Evolutionary conservation across 2,329 filamentous ascomycete species (phyloP).

Genomic region (Calycina herbarum): DNA sequence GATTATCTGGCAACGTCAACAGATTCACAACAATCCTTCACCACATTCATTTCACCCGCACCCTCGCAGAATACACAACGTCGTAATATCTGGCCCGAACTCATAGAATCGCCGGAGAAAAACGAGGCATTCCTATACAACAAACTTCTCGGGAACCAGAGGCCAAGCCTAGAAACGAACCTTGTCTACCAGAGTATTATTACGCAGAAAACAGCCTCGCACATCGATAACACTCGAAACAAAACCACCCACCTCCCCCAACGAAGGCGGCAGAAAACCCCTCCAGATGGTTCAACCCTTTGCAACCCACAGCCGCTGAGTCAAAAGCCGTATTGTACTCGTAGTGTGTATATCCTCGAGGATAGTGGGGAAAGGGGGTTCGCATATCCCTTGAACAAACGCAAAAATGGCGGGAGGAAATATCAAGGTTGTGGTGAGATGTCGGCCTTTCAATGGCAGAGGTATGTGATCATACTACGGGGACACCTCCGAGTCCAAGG

Average conservation of each 20-base stretch:
- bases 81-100: background rate
- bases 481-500: background rate
- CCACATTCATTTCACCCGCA: background rate
- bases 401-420: constrained; percentile 67
- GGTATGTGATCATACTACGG: constrained; percentile 53
- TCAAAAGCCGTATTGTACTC: constrained; percentile 9
- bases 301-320: constrained; percentile 7
- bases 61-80: background rate
- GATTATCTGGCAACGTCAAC: background rate
- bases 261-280: background rate
- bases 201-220: background rate
- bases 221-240: background rate
- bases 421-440: constrained; percentile 99
- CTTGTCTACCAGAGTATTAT: background rate
- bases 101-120: background rate
- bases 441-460: constrained; percentile 93
- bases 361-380: constrained; percentile 15
- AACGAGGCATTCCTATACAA: background rate
- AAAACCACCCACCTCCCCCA: background rate
- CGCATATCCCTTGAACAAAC: constrained; percentile 21
- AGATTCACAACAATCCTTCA: background rate
- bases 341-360: background rate
- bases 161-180: background rate
- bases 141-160: background rate
- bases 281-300: constrained; percentile 15